phyloP scores from a whole-genome alignment of 2,329 filamentous ascomycete species.

The Magnaporthales sp. region DNA sequence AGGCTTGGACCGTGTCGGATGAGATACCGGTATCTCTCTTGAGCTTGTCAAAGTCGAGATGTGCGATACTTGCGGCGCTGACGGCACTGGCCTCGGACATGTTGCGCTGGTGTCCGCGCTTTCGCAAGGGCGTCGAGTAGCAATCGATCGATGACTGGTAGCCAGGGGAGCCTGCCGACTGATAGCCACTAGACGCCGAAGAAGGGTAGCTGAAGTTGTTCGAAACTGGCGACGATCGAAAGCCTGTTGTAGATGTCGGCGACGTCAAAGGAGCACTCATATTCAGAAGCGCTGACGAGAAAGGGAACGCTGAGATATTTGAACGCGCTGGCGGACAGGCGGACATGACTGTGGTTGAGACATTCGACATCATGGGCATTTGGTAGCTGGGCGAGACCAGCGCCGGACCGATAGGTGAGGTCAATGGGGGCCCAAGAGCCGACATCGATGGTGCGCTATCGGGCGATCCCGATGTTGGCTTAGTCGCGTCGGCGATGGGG shows the following conservation, averaged over 20 bases:
- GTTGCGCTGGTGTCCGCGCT: neutral
- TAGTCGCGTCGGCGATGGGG: neutral
- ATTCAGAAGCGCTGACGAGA: neutral
- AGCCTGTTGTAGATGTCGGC: neutral
- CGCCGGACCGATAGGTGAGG: neutral
- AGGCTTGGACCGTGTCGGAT: conserved; percentile 71
- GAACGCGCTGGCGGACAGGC: neutral
- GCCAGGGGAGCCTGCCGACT: neutral
- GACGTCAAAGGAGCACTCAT: neutral
- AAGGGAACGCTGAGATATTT: neutral
- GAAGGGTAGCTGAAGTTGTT: neutral
- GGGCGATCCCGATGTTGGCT: neutral
- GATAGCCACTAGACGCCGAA: neutral
- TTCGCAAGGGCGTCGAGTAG: neutral
- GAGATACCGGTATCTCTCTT: conserved; percentile 77
- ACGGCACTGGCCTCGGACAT: conserved; percentile 46
- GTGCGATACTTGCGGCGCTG: conserved; percentile 50
- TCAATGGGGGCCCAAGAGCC: neutral
- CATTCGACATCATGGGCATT: neutral
- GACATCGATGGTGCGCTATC: neutral
- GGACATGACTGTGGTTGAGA: neutral
- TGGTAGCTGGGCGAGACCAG: neutral
- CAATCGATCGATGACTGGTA: neutral
- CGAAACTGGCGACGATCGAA: neutral
- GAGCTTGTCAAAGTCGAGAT: conserved; percentile 56